phyloP scores from a whole-genome alignment of 1,139 yeast species.

The Geotrichum klebahnii region DNA sequence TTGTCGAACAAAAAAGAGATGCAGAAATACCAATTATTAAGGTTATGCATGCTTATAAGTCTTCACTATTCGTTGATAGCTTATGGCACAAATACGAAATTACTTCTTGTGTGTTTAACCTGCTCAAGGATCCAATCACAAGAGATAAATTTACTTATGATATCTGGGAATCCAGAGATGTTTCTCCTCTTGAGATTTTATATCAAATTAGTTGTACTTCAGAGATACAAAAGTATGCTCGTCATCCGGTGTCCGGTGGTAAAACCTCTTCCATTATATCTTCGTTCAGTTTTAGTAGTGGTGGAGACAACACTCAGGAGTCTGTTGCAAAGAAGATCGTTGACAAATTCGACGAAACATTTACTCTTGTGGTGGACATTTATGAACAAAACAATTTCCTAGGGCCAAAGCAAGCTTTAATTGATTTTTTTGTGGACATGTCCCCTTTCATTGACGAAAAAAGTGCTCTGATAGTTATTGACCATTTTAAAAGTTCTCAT shows the following conservation, averaged over 20 bases:
- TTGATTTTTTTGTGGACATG: slow-evolving; percentile 45
- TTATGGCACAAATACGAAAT: slow-evolving; percentile 34
- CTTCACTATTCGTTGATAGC: slow-evolving; percentile 30
- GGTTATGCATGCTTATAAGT: slow-evolving; percentile 30
- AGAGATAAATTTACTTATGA: slow-evolving; percentile 37
- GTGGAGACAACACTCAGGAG: background rate
- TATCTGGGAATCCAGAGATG: slow-evolving; percentile 47
- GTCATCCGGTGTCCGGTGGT: background rate
- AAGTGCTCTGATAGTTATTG: slow-evolving; percentile 44
- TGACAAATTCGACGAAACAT: slow-evolving; percentile 24
- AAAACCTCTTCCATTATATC: slow-evolving; percentile 24
- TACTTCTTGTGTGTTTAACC: slow-evolving; percentile 28
- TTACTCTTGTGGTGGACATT: slow-evolving; percentile 26
- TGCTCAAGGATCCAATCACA: slow-evolving; percentile 28
- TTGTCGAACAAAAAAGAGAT: slow-evolving; percentile 21
- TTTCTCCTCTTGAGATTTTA: slow-evolving; percentile 45
- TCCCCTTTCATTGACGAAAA: slow-evolving; percentile 41
- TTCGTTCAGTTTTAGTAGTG: background rate
- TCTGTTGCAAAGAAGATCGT: slow-evolving; percentile 20
- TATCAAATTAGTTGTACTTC: slow-evolving; percentile 15
- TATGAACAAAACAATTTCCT: slow-evolving; percentile 32
- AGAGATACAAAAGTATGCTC: background rate
- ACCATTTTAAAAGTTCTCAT: slow-evolving; percentile 49
- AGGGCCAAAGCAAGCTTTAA: slow-evolving; percentile 47
- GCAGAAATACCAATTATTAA: slow-evolving; percentile 30